Evolutionary conservation across 139 green algal species (phyloP), one percentile per base, ranked within the genome.

Genomic region (Tetradesmus lagerheimii): DNA sequence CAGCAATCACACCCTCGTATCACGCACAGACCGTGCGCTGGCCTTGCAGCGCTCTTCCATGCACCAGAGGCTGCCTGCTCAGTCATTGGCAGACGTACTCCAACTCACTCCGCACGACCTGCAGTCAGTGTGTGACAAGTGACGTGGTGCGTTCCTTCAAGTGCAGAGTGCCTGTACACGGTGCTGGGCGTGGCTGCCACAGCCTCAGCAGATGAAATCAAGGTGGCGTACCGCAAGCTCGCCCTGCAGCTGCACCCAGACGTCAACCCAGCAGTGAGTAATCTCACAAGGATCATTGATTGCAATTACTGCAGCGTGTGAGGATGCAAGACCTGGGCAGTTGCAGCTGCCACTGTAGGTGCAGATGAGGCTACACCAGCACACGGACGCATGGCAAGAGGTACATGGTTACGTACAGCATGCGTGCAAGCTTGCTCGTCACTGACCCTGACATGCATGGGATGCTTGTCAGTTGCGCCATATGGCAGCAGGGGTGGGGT

Each of bases 181-280:
- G 62, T 91, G 1, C 88, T 93, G 6, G 87, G 76, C 0, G 83
- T 91, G 15, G 11, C 41, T 4, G 37, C 15, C 1, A 83, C 87
- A 38, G 62, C 91, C 20, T 91, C 53, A 29, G 64, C 57, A 9
- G 45, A 43, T 29, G 88, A 91, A 4, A 93, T 93, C 87, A 93
- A 93, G 38, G 0, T 14, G 2, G 91, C 91, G 4, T 93, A 67
- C 35, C 29, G 88, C 4, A 41, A 64, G 27, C 27, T 82, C 25
- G 91, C 91, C 2, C 45, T 89, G 11, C 18, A 76, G 77, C 83
- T 93, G 29, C 91, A 93, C 50, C 91, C 91, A 1, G 91, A 93
- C 47, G 83, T 90, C 67, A 92, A 91, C 88, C 57, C 85, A 38
- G 77, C 38, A 20, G 86, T 90, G 16, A 86, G 86, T n/a, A n/a